A percentile compares a stretch with the other conserved stretches of the same genome.
These are phyloP conservation scores for Penicillium sp. DNA, from an alignment of 2,329 filamentous ascomycete genomes.

Conservation along the genomic window DNA sequence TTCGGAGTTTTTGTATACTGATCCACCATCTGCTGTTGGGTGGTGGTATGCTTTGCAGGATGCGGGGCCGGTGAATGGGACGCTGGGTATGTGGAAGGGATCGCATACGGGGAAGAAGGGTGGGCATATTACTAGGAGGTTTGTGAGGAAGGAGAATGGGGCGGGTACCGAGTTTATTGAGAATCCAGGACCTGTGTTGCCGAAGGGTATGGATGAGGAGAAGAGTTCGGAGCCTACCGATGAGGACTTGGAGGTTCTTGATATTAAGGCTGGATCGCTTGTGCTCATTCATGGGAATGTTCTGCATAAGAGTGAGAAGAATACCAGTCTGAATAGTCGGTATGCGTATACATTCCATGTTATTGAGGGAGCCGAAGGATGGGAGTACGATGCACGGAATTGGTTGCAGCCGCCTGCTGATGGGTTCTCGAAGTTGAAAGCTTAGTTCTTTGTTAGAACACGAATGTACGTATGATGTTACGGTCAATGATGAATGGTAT, in stretches of 20 bases:
- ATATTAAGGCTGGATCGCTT: constrained; percentile 86
- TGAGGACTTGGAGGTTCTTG: constrained; percentile 68
- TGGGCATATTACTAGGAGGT: constrained; percentile 67
- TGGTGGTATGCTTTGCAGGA: constrained; percentile 99
- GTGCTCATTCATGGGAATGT: constrained; percentile 95
- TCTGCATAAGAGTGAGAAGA: constrained; percentile 94
- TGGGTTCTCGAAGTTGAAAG: constrained; percentile 69
- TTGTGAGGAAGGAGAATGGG: constrained; percentile 64
- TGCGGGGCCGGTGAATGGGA: constrained; percentile 81
- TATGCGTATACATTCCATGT: constrained; percentile 98
- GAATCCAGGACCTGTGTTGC: constrained; percentile 67
- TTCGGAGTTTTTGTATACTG: constrained; percentile 86
- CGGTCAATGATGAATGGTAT: neutral
- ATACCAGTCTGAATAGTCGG: constrained; percentile 77
- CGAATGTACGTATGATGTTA: constrained; percentile 2
- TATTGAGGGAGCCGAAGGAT: constrained; percentile 72
- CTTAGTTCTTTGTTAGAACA: neutral
- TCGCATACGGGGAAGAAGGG: constrained; percentile 63
- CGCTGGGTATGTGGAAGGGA: constrained; percentile 79
- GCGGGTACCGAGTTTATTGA: constrained; percentile 66
- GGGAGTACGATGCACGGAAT: constrained; percentile 77
- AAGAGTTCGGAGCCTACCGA: constrained; percentile 34
- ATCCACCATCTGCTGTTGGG: constrained; percentile 83
- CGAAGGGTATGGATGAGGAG: constrained; percentile 50
- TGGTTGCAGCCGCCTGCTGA: constrained; percentile 84